Evolutionary conservation across 768 basidiomycete species (phyloP).

Genomic region (Agaricus sinodeliciosus): DNA sequence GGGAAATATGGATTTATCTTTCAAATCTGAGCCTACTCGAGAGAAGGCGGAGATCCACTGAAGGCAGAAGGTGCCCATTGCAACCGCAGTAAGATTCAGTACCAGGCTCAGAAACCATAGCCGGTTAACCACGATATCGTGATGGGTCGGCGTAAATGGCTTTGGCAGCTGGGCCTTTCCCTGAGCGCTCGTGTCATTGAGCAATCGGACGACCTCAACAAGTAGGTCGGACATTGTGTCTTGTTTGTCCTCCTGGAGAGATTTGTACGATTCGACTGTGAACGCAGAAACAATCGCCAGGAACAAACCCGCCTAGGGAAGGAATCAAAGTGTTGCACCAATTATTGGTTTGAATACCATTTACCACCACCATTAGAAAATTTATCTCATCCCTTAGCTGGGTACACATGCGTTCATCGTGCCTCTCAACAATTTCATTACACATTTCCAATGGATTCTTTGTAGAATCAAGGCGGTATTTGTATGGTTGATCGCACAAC

Average conservation of each 20-base stretch:
- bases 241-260: background rate
- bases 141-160: background rate
- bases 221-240: conserved; percentile 8
- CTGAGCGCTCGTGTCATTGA: background rate
- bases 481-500: background rate
- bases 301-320: conserved; percentile 3
- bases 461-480: background rate
- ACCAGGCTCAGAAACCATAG: conserved; percentile 6
- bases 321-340: background rate
- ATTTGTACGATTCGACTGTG: conserved; percentile 6
- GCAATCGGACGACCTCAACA: background rate
- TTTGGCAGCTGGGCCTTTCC: background rate
- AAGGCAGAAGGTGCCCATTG: conserved; percentile 1
- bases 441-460: conserved; percentile 4
- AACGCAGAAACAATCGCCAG: conserved; percentile 7
- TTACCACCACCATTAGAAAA: conserved; percentile 3
- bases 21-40: background rate
- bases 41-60: conserved; percentile 4
- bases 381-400: conserved; percentile 2
- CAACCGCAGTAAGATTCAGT: background rate
- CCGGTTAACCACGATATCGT: conserved; percentile 2
- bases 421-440: background rate
- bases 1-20: background rate
- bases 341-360: background rate
- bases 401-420: conserved; percentile 2